A percentile compares a stretch with the other conserved stretches of the same genome.
These are phyloP conservation scores for Jaltomata sinuosa DNA, from an alignment of 257 asterid species.

Conservation along the genomic window DNA sequence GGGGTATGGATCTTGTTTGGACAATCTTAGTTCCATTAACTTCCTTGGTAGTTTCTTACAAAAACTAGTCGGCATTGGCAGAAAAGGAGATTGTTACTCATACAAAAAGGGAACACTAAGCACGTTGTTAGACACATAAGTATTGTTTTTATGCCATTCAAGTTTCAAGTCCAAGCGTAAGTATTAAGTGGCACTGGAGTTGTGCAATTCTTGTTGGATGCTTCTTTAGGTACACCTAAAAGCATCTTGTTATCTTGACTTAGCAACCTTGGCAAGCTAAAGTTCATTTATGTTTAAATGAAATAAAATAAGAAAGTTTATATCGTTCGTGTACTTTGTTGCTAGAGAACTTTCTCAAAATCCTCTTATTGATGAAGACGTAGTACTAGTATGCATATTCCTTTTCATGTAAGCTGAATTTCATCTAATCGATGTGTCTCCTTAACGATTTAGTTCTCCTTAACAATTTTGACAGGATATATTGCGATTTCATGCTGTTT, in stretches of 20 bases:
- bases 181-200: neutral
- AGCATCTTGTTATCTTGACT: neutral
- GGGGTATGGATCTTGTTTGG: neutral
- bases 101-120: neutral
- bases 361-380: neutral
- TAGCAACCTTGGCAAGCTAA: neutral
- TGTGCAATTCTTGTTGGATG: neutral
- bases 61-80: neutral
- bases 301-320: neutral
- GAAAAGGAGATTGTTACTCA: neutral
- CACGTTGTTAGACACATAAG: neutral
- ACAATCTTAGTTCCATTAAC: neutral
- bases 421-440: neutral
- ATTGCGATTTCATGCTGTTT: conserved; percentile 96
- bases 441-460: neutral
- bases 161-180: neutral
- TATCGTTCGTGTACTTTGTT: neutral
- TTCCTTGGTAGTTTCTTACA: neutral
- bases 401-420: neutral
- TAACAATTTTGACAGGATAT: conserved; percentile 55
- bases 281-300: neutral
- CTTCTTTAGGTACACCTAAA: neutral
- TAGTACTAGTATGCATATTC: neutral
- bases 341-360: neutral
- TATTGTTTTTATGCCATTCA: neutral